Base-by-base conservation (phyloP, 2,329 filamentous ascomycete genomes). In the Bipolaris zeicola region DNA sequence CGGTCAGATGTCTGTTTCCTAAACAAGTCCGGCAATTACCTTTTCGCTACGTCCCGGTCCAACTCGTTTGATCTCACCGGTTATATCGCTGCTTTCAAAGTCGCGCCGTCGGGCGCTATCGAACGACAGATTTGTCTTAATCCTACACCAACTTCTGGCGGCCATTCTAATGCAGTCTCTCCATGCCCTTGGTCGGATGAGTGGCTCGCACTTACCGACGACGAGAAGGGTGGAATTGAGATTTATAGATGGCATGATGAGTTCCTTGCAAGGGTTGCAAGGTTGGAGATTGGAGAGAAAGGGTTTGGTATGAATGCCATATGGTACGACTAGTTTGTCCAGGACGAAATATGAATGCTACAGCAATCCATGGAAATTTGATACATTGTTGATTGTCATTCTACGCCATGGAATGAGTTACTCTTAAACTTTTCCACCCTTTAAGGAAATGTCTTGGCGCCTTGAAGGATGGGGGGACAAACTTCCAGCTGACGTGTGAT, bases 281-380 rank as follows among this genome's bases (percentile, higher is more conserved):
- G 90, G 60, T 81, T 90, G 61, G 87, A 91, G 65, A 87, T 96
- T 36, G 87, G 87, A 5, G 92, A 96, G 79, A 90, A 90, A n/a
- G 92, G 92, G 1, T 96, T 96, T 74, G 91, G 91, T 1, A 96
- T 96, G 92, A 96, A 96, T 78, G 91, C 91, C n/a, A 92, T 96
- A 61, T 96, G 92, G 92, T 95, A 95, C 75, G 89, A 96, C 77
- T 91, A 68, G 70, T 60, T 68, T 5, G 33, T 45, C n/a, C 5
- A 48, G 16, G 10, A n/a, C n/a, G 5, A 34, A 52, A 18, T 4
- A 26, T 41, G 4, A 33, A 45, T 14, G 3, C 10, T 14, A 6
- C 8, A 5, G 31, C 14, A 31, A 31, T 44, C 38, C 11, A 22
- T 2, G 2, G 5, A 26, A 33, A 33, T 8, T 20, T 5, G 3